phyloP scores from a whole-genome alignment of 2,329 filamentous ascomycete genomes.

The Alternaria consortialis region DNA sequence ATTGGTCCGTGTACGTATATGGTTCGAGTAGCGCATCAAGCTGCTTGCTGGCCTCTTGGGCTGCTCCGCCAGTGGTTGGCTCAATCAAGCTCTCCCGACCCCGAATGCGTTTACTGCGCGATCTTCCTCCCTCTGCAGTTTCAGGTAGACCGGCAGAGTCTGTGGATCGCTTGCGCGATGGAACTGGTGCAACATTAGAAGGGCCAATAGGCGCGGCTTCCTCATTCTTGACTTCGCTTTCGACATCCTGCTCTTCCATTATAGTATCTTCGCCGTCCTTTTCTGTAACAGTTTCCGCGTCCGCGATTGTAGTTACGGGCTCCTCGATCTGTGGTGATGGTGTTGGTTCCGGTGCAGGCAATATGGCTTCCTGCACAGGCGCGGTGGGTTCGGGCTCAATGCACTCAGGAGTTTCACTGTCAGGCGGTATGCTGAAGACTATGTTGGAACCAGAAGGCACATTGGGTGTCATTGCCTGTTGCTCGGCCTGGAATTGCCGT shows the following conservation, averaged over 20 bases:
- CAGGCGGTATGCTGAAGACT: constrained; percentile 52
- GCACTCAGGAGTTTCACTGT: constrained; percentile 32
- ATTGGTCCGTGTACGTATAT: constrained; percentile 65
- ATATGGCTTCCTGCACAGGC: constrained; percentile 11
- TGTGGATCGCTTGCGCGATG: constrained; percentile 67
- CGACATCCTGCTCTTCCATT: constrained; percentile 32
- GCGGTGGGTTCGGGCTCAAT: constrained; percentile 13
- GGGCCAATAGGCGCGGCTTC: constrained; percentile 22
- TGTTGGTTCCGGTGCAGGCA: constrained; percentile 14
- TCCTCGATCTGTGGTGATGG: constrained; percentile 13
- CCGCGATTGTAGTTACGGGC: background rate
- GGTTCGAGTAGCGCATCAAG: constrained; percentile 64
- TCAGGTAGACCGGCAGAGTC: constrained; percentile 68
- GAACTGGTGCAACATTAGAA: constrained; percentile 49
- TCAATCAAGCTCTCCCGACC: constrained; percentile 66
- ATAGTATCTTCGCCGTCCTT: constrained; percentile 27
- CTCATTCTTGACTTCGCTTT: constrained; percentile 23
- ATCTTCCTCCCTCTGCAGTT: constrained; percentile 63
- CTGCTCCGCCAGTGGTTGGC: constrained; percentile 54
- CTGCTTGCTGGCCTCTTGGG: constrained; percentile 63
- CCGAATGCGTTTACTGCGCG: constrained; percentile 68
- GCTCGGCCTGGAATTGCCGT: constrained; percentile 54
- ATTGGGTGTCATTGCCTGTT: constrained; percentile 40
- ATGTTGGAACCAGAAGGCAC: constrained; percentile 53
- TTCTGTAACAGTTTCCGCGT: background rate